These are phyloP conservation scores for Talaromyces verruculosus DNA, from an alignment of 2,329 filamentous ascomycete species.

Conservation along the genomic window DNA sequence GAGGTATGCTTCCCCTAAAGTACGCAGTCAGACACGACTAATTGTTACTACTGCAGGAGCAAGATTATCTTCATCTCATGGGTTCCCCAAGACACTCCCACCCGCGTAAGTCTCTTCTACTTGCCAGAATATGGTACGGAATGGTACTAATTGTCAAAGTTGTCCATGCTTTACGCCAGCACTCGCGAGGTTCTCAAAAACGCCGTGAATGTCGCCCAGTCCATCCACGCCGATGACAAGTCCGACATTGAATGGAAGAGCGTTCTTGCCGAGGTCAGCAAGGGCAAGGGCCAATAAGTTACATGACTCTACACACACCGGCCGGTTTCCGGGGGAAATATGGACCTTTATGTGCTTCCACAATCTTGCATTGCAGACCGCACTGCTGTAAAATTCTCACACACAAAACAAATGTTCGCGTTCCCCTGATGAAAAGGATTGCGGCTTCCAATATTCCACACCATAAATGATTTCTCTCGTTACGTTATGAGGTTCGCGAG, in stretches of 20 bases:
- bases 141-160: slow-evolving; percentile 28
- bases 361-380: slow-evolving; percentile 12
- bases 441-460: slow-evolving; percentile 1
- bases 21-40: not conserved
- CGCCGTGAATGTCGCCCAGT: slow-evolving; percentile 52
- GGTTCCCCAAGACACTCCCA: slow-evolving; percentile 44
- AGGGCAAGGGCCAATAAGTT: slow-evolving; percentile 43
- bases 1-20: slow-evolving; percentile 38
- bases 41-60: slow-evolving; percentile 37
- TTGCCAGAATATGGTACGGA: not conserved
- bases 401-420: slow-evolving; percentile 10
- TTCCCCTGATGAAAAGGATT: not conserved
- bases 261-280: slow-evolving; percentile 42
- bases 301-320: slow-evolving; percentile 15
- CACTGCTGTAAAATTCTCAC: slow-evolving; percentile 12
- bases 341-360: slow-evolving; percentile 7
- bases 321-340: slow-evolving; percentile 3
- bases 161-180: slow-evolving; percentile 54
- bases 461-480: slow-evolving; percentile 12
- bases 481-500: not conserved
- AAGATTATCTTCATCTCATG: slow-evolving; percentile 55
- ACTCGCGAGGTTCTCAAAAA: slow-evolving; percentile 52
- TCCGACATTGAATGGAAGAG: slow-evolving; percentile 45
- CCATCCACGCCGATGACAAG: slow-evolving; percentile 46
- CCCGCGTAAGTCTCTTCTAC: slow-evolving; percentile 37